Percentiles rank a stretch among this genome's conserved stretches.
Conservation (phyloP, 345 rosid genomes). For the Dimocarpus longan region DNA sequence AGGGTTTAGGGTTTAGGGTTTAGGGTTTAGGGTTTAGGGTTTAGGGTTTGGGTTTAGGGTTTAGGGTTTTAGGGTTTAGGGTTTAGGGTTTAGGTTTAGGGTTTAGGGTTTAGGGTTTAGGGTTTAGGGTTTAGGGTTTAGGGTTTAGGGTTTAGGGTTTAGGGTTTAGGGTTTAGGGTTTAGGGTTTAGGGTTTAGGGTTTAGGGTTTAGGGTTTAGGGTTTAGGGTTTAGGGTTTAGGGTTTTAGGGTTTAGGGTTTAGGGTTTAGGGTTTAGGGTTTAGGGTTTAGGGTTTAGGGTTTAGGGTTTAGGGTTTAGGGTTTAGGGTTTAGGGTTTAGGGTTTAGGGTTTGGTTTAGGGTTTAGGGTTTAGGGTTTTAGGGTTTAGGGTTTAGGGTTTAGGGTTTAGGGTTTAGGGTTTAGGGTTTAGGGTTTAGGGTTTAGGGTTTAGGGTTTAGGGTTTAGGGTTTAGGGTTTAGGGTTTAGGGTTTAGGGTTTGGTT, state of each 20-base stretch:
- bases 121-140: conserved; percentile 21
- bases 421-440: too few relatives aligned
- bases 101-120: conserved; percentile 25
- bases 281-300: conserved; percentile 6
- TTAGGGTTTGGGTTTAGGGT: conserved; percentile 25
- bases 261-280: conserved; percentile 17
- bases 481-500: too few relatives aligned
- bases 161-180: conserved; percentile 10
- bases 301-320: background rate
- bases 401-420: too few relatives aligned
- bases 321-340: background rate
- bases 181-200: conserved; percentile 12
- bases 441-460: too few relatives aligned
- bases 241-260: conserved; percentile 16
- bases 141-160: background rate
- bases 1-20: conserved; percentile 34
- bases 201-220: conserved; percentile 9
- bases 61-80: conserved; percentile 23
- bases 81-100: conserved; percentile 23
- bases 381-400: too few relatives aligned
- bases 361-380: too few relatives aligned
- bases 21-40: conserved; percentile 24
- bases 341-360: too few relatives aligned
- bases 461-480: too few relatives aligned
- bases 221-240: too few relatives aligned